Evolutionary conservation across 1,284 basidiomycete genomes (phyloP), one percentile per base, ranked within the genome.

Genomic region (Papiliotrema fonsecae): DNA sequence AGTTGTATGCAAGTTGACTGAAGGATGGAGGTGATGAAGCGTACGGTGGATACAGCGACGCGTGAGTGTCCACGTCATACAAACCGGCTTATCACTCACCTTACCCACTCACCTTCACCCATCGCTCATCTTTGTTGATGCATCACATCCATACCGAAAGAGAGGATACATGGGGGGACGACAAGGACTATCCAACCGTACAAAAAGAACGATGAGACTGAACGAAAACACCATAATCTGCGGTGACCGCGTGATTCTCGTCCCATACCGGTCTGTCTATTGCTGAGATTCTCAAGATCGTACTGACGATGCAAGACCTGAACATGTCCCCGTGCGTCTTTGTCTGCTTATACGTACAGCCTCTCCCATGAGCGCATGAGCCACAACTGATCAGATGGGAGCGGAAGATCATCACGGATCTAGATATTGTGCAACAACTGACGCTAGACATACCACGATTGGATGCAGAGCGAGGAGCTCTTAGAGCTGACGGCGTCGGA

Each of bases 401-500:
- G n/a, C n/a, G n/a, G n/a, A n/a, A 25, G 11, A 28, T 25, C 16
- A 24, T 38, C 14, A 26, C n/a, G n/a, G n/a, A n/a, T n/a, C n/a
- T n/a, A n/a, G n/a, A n/a, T n/a, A n/a, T n/a, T n/a, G n/a, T 30
- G 42, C 26, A 28, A 38, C 31, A 13, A 32, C 36, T 21, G 2
- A 14, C n/a, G 21, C 6, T 41, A 92, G 88, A 85, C 74, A 63
- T 97, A 97, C 63, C 85, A 96, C 67, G 78, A 81, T 61, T 97
- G 93, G 93, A 96, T 97, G 93, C 77, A 81, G 41, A 81, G 82
- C 67, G 79, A 81, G 14, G 81, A 83, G 55, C 76, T 97, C 43
- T 80, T 85, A 43, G 79, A 83, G 54, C 77, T 86, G 28, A 97
- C 91, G 0, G 91, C 92, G 1, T 91, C 87, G 48, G 91, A 96